These are phyloP conservation scores for Lactifluus rugatus DNA, from an alignment of 768 basidiomycete species.

Conservation along the genomic window DNA sequence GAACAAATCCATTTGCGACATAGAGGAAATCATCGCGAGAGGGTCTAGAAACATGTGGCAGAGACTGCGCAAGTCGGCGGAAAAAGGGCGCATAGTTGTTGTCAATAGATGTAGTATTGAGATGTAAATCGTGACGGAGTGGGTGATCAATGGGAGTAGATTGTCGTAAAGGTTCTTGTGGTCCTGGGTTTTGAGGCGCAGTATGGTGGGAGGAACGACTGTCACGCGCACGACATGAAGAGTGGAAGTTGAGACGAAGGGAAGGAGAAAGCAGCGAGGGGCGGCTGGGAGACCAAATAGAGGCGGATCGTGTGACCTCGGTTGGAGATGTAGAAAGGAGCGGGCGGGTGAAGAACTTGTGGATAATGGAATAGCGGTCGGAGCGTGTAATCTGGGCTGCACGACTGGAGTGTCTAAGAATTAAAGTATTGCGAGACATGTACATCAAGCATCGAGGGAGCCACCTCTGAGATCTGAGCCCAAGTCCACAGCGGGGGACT, in stretches of 20 bases:
- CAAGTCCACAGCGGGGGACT: no score
- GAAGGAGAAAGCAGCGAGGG: neutral
- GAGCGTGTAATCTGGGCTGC: slow-evolving; percentile 7
- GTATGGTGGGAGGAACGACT: neutral
- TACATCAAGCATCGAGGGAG: neutral
- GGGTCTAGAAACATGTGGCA: slow-evolving; percentile 71
- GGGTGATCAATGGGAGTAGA: neutral
- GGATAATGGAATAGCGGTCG: slow-evolving; percentile 23
- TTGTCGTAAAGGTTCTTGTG: neutral
- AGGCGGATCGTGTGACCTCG: neutral
- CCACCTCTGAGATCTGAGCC: no score
- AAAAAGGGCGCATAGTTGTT: slow-evolving; percentile 78
- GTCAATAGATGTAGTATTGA: slow-evolving; percentile 25
- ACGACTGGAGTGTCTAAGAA: slow-evolving; percentile 6
- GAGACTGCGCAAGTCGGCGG: slow-evolving; percentile 62
- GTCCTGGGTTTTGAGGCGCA: neutral
- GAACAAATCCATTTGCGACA: slow-evolving; percentile 84
- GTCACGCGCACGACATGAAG: neutral
- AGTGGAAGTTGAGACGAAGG: neutral
- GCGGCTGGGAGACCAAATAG: neutral
- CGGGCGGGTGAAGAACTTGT: slow-evolving; percentile 19
- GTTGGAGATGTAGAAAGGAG: neutral
- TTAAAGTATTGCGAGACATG: slow-evolving; percentile 4
- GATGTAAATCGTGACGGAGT: neutral
- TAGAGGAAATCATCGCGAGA: slow-evolving; percentile 84